Evolutionary conservation across 257 asterid species (phyloP).

Genomic region (Primulina huaijiensis): DNA sequence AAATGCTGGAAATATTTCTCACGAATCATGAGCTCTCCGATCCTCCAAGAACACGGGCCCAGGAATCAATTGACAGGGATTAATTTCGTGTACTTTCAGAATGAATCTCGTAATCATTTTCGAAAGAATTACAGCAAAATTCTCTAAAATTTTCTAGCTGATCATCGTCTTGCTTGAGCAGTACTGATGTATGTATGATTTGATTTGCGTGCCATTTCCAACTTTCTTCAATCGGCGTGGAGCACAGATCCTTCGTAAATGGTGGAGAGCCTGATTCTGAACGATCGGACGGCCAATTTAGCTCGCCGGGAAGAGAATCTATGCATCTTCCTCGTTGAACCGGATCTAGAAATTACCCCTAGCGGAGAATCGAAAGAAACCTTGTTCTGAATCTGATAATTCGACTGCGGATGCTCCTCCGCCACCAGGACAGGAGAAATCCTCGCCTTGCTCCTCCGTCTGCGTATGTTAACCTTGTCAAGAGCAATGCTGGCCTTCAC

Average conservation of each 20-base stretch:
- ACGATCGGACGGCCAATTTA: slow-evolving; percentile 40
- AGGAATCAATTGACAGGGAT: neutral
- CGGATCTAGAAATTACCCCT: slow-evolving; percentile 25
- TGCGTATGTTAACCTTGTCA: slow-evolving; percentile 10
- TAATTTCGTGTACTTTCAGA: no score
- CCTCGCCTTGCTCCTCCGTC: slow-evolving; percentile 23
- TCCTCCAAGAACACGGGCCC: neutral
- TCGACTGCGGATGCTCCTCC: neutral
- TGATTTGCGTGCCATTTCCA: neutral
- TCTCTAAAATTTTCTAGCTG: neutral
- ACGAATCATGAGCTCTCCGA: neutral
- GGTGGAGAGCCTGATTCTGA: slow-evolving; percentile 35
- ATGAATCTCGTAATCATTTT: no score
- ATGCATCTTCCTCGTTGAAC: slow-evolving; percentile 32
- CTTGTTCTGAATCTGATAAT: neutral
- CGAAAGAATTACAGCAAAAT: neutral
- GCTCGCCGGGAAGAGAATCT: slow-evolving; percentile 42
- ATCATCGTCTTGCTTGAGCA: neutral
- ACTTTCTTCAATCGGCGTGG: neutral
- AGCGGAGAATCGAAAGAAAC: neutral
- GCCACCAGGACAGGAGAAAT: slow-evolving; percentile 29
- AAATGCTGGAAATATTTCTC: neutral
- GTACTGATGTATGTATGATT: no score
- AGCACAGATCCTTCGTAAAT: slow-evolving; percentile 41
- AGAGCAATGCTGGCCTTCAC: slow-evolving; percentile 45